Conservation (phyloP, 768 basidiomycete species). For the Neoboletus brunneissimus region DNA sequence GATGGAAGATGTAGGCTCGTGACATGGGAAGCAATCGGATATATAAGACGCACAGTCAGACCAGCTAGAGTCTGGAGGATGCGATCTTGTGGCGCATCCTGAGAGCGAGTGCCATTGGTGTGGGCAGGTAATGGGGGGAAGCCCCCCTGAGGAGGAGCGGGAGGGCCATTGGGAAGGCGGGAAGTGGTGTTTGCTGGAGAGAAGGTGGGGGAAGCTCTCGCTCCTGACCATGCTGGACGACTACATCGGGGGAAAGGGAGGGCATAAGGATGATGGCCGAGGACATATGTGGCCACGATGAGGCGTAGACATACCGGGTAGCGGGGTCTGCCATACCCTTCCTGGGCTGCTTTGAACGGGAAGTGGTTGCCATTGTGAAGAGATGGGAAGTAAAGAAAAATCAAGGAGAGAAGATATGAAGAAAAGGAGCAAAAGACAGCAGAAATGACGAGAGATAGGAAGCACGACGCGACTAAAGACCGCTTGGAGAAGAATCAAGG, state of each 20-base stretch:
- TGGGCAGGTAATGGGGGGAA: conserved; percentile 46
- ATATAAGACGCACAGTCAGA: conserved; percentile 56
- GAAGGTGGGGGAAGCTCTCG: conserved; percentile 70
- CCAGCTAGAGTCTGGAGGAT: conserved; percentile 64
- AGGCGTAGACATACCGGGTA: conserved; percentile 44
- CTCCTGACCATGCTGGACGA: conserved; percentile 60
- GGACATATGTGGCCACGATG: conserved; percentile 14
- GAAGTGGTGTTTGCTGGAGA: conserved; percentile 45
- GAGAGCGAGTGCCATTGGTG: conserved; percentile 45
- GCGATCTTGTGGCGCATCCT: conserved; percentile 54
- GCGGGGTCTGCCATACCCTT: conserved; percentile 58
- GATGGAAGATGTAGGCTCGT: conserved; percentile 18
- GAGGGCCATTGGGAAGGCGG: conserved; percentile 44
- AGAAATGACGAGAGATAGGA: conserved; percentile 38
- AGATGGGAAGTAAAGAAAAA: conserved; percentile 23
- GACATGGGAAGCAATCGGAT: conserved; percentile 7
- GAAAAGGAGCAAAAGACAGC: conserved; percentile 28
- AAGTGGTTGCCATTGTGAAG: conserved; percentile 56
- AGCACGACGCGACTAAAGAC: conserved; percentile 32
- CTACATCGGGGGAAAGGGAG: conserved; percentile 26
- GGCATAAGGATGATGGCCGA: conserved; percentile 8
- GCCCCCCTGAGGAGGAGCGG: conserved; percentile 31
- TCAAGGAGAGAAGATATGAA: conserved; percentile 30
- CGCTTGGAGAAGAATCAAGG: conserved; percentile 20
- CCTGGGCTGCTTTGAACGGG: conserved; percentile 60